Evolutionary conservation across 768 basidiomycete species (phyloP).

Genomic region (Kondoa subrosea): DNA sequence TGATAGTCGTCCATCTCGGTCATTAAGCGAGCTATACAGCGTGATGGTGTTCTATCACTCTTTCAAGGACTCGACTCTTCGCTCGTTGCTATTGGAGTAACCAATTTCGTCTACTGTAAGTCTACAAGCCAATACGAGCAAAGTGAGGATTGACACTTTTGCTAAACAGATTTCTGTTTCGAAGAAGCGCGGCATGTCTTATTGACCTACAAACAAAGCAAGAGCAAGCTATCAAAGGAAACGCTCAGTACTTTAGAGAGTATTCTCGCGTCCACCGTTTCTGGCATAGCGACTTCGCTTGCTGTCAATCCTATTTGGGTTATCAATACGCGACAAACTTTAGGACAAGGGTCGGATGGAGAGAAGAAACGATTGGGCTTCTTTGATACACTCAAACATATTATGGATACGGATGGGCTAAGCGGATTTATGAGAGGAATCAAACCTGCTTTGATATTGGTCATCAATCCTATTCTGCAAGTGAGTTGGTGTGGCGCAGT

Average conservation of each 20-base stretch:
- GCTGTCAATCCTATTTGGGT: slow-evolving; percentile 89
- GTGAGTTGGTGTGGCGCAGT: too few species aligned
- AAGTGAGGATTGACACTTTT: neutral
- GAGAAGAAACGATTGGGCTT: slow-evolving; percentile 41
- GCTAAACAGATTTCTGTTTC: slow-evolving; percentile 13
- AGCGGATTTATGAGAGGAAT: slow-evolving; percentile 84
- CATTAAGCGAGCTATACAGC: slow-evolving; percentile 58
- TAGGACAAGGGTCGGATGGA: slow-evolving; percentile 26
- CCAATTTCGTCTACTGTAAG: slow-evolving; percentile 41
- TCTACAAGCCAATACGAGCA: slow-evolving; percentile 32
- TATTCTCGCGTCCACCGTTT: slow-evolving; percentile 70
- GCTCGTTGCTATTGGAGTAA: slow-evolving; percentile 75
- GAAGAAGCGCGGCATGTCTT: slow-evolving; percentile 33
- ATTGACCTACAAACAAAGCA: slow-evolving; percentile 24
- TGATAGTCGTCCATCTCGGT: slow-evolving; percentile 49
- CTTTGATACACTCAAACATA: slow-evolving; percentile 49
- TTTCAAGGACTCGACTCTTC: slow-evolving; percentile 76
- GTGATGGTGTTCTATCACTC: slow-evolving; percentile 66
- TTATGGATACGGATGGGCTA: slow-evolving; percentile 55
- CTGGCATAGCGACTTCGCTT: slow-evolving; percentile 40
- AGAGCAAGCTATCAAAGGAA: slow-evolving; percentile 8
- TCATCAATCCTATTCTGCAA: slow-evolving; percentile 82
- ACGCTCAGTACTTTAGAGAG: slow-evolving; percentile 64
- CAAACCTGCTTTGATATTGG: slow-evolving; percentile 79
- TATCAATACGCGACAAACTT: slow-evolving; percentile 48